phyloP scores from a whole-genome alignment of 805 yeast genomes.

The Myxozyma vanderwaltii region DNA sequence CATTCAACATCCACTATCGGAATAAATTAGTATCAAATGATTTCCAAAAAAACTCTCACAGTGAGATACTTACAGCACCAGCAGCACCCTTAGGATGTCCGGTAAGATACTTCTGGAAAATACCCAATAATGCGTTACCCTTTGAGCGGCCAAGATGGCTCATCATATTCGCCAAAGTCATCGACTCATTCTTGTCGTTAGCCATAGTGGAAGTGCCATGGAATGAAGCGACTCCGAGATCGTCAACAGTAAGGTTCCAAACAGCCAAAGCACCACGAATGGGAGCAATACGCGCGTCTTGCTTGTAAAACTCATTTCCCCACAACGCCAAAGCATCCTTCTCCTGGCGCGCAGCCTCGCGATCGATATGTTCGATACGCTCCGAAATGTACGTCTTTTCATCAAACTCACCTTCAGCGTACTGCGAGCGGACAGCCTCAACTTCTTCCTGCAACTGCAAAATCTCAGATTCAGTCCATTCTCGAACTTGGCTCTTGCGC shows the following conservation, averaged over 20 bases:
- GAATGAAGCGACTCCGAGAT: conserved; percentile 94
- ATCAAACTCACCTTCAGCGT: conserved; percentile 48
- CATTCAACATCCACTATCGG: conserved; percentile 94
- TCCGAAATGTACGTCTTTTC: conserved; percentile 62
- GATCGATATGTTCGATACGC: conserved; percentile 81
- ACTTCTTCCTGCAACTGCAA: conserved; percentile 72
- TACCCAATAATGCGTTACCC: conserved; percentile 97
- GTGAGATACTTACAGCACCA: conserved; percentile 61
- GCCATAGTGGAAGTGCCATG: conserved; percentile 99
- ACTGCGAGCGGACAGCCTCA: conserved; percentile 49
- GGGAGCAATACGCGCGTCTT: conserved; percentile 94
- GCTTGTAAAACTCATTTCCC: conserved; percentile 92
- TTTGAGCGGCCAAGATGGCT: conserved; percentile 91
- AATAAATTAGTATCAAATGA: neutral
- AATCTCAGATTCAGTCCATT: conserved; percentile 84
- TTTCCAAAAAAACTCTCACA: neutral
- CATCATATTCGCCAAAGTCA: conserved; percentile 89
- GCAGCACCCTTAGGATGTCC: conserved; percentile 99
- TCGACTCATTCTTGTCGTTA: conserved; percentile 96
- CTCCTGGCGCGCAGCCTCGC: conserved; percentile 82
- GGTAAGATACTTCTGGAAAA: conserved; percentile 97
- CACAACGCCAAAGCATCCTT: conserved; percentile 87
- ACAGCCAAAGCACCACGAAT: conserved; percentile 95
- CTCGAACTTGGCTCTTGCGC: conserved; percentile 74
- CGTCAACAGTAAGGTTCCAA: conserved; percentile 90